These are phyloP conservation scores for Podosphaera fusca DNA, from an alignment of 2,329 filamentous ascomycete species.

Conservation along the genomic window DNA sequence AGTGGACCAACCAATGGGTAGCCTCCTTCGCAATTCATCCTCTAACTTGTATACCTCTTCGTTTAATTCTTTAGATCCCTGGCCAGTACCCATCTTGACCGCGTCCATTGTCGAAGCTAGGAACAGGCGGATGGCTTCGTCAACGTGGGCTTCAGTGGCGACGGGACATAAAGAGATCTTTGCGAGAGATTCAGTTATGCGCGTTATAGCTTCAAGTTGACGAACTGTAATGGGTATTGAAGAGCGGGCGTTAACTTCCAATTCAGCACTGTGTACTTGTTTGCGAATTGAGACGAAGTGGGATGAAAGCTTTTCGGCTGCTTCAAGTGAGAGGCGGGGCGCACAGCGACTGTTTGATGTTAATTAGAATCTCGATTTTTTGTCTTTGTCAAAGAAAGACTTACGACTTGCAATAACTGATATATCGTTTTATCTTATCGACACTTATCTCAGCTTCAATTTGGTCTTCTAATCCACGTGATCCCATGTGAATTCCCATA, in stretches of 20 bases:
- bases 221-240: conserved; percentile 95
- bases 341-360: conserved; percentile 50
- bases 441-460: conserved; percentile 74
- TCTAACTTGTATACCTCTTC: conserved; percentile 76
- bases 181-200: conserved; percentile 86
- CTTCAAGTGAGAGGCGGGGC: conserved; percentile 70
- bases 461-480: conserved; percentile 58
- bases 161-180: conserved; percentile 73
- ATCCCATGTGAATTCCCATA: conserved; percentile 91
- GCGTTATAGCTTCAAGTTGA: conserved; percentile 89
- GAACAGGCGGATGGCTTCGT: conserved; percentile 93
- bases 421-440: conserved; percentile 92
- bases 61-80: conserved; percentile 70
- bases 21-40: conserved; percentile 60
- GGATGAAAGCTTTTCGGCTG: conserved; percentile 84
- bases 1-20: conserved; percentile 91
- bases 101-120: conserved; percentile 95
- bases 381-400: conserved; percentile 16
- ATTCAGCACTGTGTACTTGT: conserved; percentile 77
- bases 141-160: conserved; percentile 76
- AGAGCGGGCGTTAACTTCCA: conserved; percentile 72
- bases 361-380: neutral
- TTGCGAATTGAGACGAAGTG: conserved; percentile 93
- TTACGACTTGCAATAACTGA: conserved; percentile 89
- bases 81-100: conserved; percentile 67